Conservation (phyloP, 192 early-diverging fungal genomes). For the Linnemannia exigua region DNA sequence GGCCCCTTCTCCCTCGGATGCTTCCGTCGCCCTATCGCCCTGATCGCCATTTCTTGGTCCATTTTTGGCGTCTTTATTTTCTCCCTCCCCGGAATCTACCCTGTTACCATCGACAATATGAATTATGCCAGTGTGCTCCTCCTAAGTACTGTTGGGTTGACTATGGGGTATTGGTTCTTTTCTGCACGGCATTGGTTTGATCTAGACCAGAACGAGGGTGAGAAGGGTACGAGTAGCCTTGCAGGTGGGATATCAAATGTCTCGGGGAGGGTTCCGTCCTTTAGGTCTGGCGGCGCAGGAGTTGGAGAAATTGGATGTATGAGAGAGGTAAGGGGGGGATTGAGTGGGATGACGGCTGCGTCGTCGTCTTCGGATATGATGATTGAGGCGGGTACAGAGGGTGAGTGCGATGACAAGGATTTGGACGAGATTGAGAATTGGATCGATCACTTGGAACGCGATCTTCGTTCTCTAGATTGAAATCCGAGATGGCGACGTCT, state of each 20-base stretch:
- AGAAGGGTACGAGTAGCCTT: background rate
- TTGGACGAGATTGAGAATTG: slow-evolving; percentile 52
- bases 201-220: background rate
- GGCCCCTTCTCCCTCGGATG: slow-evolving; percentile 57
- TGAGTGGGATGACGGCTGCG: background rate
- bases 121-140: slow-evolving; percentile 57
- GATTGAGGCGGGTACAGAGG: background rate
- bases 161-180: slow-evolving; percentile 35
- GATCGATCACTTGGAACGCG: slow-evolving; percentile 37
- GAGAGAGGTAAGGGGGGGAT: background rate
- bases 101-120: slow-evolving; percentile 55
- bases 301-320: no score
- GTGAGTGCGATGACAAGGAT: slow-evolving; percentile 9
- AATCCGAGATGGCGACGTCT: no score
- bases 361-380: background rate
- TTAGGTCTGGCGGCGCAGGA: background rate
- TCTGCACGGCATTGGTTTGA: slow-evolving; percentile 41
- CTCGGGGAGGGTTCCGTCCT: no score
- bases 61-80: slow-evolving; percentile 38
- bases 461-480: slow-evolving; percentile 20
- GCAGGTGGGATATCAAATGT: no score
- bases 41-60: slow-evolving; percentile 49
- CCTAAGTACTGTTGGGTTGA: slow-evolving; percentile 1
- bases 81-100: slow-evolving; percentile 41
- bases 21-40: slow-evolving; percentile 14